These are phyloP conservation scores for Microdochium nivale DNA, from an alignment of 2,329 filamentous ascomycete species.

Conservation along the genomic window DNA sequence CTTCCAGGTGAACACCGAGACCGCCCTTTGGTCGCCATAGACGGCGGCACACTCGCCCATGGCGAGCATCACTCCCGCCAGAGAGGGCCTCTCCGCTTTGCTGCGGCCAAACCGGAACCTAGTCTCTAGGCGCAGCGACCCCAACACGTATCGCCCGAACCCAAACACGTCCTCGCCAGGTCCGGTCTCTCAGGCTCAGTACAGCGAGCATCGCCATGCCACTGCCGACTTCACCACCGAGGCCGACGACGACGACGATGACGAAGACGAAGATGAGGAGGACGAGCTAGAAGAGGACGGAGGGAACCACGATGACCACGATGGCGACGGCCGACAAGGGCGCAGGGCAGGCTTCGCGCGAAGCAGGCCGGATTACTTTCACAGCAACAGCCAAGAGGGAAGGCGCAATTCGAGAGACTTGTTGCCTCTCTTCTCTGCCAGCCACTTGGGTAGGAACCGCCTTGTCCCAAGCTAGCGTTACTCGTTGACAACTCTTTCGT, in stretches of 20 bases:
- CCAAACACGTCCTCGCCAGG: slow-evolving; percentile 17
- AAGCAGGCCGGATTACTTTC: slow-evolving; percentile 2
- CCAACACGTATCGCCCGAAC: slow-evolving; percentile 12
- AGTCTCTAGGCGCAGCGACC: slow-evolving; percentile 12
- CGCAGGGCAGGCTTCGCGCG: slow-evolving; percentile 13
- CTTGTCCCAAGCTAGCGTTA: not conserved
- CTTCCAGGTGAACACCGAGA: not conserved
- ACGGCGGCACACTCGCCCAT: slow-evolving; percentile 2
- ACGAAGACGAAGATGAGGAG: slow-evolving; percentile 27
- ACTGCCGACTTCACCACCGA: slow-evolving; percentile 59
- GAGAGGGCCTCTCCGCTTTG: slow-evolving; percentile 21
- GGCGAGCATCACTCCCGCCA: slow-evolving; percentile 17
- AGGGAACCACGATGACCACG: slow-evolving; percentile 14
- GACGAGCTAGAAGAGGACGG: slow-evolving; percentile 22
- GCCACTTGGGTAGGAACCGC: slow-evolving; percentile 56
- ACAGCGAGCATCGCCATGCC: slow-evolving; percentile 38
- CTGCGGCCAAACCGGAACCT: slow-evolving; percentile 14
- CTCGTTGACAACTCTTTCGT: not conserved
- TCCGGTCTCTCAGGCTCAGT: slow-evolving; percentile 18
- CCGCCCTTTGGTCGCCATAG: not conserved
- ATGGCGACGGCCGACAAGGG: slow-evolving; percentile 13
- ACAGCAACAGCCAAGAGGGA: slow-evolving; percentile 29
- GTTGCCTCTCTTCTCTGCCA: slow-evolving; percentile 72
- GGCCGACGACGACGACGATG: slow-evolving; percentile 43
- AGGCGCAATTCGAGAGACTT: slow-evolving; percentile 19